These are phyloP conservation scores for Nakaseomyces glabratus DNA, from an alignment of 1,139 yeast genomes.

Conservation along the genomic window DNA sequence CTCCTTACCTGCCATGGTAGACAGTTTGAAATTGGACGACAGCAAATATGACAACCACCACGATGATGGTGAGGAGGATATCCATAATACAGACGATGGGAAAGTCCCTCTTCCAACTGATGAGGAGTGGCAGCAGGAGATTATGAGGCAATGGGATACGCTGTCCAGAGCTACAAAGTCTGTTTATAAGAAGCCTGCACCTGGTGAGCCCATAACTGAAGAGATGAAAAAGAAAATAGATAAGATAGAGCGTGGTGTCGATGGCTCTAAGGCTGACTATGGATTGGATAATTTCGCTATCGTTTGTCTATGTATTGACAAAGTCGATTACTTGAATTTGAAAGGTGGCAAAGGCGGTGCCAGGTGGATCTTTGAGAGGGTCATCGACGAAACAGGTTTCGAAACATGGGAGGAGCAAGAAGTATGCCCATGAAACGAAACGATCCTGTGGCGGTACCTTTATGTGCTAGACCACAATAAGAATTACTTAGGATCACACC, in stretches of 20 bases:
- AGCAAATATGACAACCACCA: slow-evolving; percentile 6
- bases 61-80: slow-evolving; percentile 11
- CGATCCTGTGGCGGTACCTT: too few species aligned
- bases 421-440: slow-evolving; percentile 71
- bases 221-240: slow-evolving; percentile 52
- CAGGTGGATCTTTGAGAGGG: slow-evolving; percentile 36
- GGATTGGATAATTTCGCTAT: slow-evolving; percentile 66
- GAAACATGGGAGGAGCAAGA: slow-evolving; percentile 72
- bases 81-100: slow-evolving; percentile 9
- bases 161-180: slow-evolving; percentile 52
- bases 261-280: slow-evolving; percentile 61
- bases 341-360: slow-evolving; percentile 37
- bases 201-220: slow-evolving; percentile 51
- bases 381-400: slow-evolving; percentile 40
- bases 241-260: slow-evolving; percentile 72
- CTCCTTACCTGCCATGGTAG: too few species aligned
- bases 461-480: too few species aligned
- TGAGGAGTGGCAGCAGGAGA: slow-evolving; percentile 60
- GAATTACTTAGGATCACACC: too few species aligned
- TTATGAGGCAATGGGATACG: slow-evolving; percentile 51
- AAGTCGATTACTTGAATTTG: slow-evolving; percentile 62
- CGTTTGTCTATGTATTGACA: slow-evolving; percentile 58
- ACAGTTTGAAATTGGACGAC: slow-evolving; percentile 4
- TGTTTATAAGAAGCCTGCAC: slow-evolving; percentile 63
- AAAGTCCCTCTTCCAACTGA: slow-evolving; percentile 35